These are phyloP conservation scores for Rostrohypoxylon terebratum DNA, from an alignment of 495 filamentous ascomycete species.

Conservation along the genomic window DNA sequence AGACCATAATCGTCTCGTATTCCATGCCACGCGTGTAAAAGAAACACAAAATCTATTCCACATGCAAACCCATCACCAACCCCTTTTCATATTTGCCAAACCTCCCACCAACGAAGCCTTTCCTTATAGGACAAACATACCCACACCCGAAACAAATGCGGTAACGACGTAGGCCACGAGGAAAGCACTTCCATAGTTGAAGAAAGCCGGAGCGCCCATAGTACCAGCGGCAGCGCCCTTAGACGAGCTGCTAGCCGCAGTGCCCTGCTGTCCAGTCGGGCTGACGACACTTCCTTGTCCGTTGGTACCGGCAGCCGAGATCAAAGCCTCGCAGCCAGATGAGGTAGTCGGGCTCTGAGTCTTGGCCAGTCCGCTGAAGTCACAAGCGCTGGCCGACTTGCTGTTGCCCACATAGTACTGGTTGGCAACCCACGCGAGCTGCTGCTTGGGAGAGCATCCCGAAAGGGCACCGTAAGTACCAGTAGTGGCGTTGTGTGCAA, in stretches of 20 bases:
- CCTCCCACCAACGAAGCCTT: neutral
- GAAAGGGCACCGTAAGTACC: conserved; percentile 87
- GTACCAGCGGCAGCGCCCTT: conserved; percentile 49
- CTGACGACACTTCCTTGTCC: conserved; percentile 43
- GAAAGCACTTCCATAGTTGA: conserved; percentile 68
- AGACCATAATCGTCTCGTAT: conserved; percentile 18
- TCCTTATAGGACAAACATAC: conserved; percentile 75
- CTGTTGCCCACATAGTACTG: conserved; percentile 76
- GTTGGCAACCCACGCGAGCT: conserved; percentile 86
- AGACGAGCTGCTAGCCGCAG: conserved; percentile 47
- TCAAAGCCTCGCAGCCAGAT: conserved; percentile 52
- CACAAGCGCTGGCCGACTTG: conserved; percentile 70
- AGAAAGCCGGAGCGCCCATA: conserved; percentile 60
- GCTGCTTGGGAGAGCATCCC: conserved; percentile 82
- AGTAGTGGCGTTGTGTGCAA: conserved; percentile 74
- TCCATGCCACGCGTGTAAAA: conserved; percentile 22
- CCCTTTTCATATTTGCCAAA: conserved; percentile 19
- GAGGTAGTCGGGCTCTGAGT: conserved; percentile 59
- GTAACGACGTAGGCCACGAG: conserved; percentile 70
- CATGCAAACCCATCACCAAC: conserved; percentile 36
- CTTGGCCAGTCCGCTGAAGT: conserved; percentile 76
- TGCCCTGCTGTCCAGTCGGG: conserved; percentile 40
- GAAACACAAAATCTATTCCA: conserved; percentile 32
- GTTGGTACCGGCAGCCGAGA: conserved; percentile 56
- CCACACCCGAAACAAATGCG: conserved; percentile 69